A percentile compares a stretch with the other conserved stretches of the same genome.
Evolutionary conservation across 139 green algal species (phyloP).

Genomic region (Chlorella sp.): DNA sequence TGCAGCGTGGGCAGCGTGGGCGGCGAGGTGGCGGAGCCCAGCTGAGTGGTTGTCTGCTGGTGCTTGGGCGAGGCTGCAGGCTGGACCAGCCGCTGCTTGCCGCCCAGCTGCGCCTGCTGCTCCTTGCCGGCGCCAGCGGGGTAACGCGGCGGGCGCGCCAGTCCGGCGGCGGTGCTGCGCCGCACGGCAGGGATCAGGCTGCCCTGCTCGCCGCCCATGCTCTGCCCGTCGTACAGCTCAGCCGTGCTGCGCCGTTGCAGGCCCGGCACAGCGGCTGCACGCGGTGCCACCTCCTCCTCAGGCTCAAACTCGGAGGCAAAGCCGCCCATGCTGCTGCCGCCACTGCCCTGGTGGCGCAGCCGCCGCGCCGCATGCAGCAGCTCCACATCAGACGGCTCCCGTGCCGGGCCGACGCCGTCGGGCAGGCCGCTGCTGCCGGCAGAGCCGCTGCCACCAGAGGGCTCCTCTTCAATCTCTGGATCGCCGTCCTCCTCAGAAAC

Average conservation of each 20-base stretch:
- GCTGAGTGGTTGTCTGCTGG: too few species aligned
- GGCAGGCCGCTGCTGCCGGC: not conserved
- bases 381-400: too few species aligned
- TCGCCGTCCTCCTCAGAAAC: not conserved
- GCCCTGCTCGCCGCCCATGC: not conserved
- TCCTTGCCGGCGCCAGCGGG: not conserved
- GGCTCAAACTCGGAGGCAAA: conserved; percentile 25
- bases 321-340: conserved; percentile 15
- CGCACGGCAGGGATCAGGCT: conserved; percentile 13
- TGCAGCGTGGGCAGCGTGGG: conserved; percentile 18
- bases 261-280: not conserved
- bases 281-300: not conserved
- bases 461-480: not conserved
- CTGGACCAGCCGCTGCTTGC: not conserved
- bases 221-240: not conserved
- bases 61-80: not conserved
- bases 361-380: too few species aligned
- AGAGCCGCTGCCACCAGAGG: not conserved
- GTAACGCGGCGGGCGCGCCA: conserved; percentile 26
- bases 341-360: not conserved
- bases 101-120: not conserved
- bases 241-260: not conserved
- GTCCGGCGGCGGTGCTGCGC: not conserved
- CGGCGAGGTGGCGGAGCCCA: not conserved
- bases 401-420: too few species aligned